Evolutionary conservation across 352 stramenopile species (phyloP), one percentile per base, ranked within the genome.

Genomic region (Phytophthora crassamura): DNA sequence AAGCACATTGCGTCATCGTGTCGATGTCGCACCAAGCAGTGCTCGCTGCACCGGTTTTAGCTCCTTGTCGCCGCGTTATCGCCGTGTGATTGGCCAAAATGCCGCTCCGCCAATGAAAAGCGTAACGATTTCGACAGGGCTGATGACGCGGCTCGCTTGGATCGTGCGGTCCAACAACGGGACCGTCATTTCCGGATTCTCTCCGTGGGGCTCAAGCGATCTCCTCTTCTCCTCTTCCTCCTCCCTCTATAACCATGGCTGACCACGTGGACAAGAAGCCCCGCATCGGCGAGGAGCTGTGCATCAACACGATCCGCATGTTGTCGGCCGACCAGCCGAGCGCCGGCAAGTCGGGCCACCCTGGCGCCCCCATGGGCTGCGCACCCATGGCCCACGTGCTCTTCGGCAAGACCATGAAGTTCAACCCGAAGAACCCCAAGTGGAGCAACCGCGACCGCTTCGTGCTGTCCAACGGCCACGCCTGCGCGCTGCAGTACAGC

Each of bases 381-480:
- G 98, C 98, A 41, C 97, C 97, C 42, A 99, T 99, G 88, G 97
- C 97, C 12, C 95, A 99, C 77, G 81, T 98, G 41, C 85, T 99
- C 22, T 99, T 97, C 82, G 88, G 81, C 60, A 93, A 98, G 75
- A 81, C 80, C 39, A 95, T 96, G 88, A 88, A 87, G 60, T 94
- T 91, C 67, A 94, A 93, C 74, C 85, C 84, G 48, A 92, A 89
- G 73, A 92, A 94, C 71, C 85, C 87, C 16, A 82, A 85, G 69
- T 96, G 88, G 90, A 95, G 88, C 77, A 98, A 98, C 80, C 96
- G 98, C 40, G 98, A 99, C 87, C 96, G 98, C 72, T 99, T 99
- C 76, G 95, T 99, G 52, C 88, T 99, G 50, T 98, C 91, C 48
- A 99, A 99, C 78, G 98, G 98, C 60, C 98, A 99, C 81, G 96